phyloP scores from a whole-genome alignment of 352 stramenopile species.

The Phytophthora sojae region DNA sequence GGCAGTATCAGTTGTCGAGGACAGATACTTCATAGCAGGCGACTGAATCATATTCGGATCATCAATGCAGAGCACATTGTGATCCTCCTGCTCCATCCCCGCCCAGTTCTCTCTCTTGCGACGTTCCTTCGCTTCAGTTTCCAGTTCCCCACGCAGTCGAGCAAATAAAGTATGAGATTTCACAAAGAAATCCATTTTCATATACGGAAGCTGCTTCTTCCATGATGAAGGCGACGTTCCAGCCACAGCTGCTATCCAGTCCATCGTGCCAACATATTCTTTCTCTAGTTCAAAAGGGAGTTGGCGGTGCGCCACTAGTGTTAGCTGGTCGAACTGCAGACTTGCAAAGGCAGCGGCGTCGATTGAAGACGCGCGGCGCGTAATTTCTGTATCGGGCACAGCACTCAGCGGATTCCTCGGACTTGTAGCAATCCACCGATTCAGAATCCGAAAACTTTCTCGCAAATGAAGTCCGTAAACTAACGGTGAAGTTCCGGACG shows the following conservation, averaged over 20 bases:
- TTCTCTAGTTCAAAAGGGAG: constrained; percentile 48
- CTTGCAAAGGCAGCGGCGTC: constrained; percentile 53
- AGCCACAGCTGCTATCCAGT: constrained; percentile 37
- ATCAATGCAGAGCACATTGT: constrained; percentile 26
- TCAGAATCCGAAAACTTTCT: constrained; percentile 59
- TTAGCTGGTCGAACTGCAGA: constrained; percentile 67
- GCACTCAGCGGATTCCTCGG: constrained; percentile 50
- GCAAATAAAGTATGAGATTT: constrained; percentile 49
- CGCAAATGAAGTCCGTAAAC: constrained; percentile 52
- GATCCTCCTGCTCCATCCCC: constrained; percentile 42
- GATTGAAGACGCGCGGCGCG: constrained; percentile 25
- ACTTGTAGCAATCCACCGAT: constrained; percentile 58
- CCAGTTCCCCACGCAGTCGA: constrained; percentile 46
- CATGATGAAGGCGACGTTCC: background rate
- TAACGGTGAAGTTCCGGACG: constrained; percentile 48
- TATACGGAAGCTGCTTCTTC: constrained; percentile 29
- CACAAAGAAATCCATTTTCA: constrained; percentile 52
- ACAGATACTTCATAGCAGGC: constrained; percentile 7
- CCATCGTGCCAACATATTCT: constrained; percentile 36
- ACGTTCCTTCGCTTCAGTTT: constrained; percentile 38
- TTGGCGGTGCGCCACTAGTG: constrained; percentile 38
- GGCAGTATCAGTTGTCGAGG: background rate
- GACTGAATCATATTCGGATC: constrained; percentile 18
- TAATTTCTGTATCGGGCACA: constrained; percentile 36
- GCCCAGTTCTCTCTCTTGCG: constrained; percentile 27